These are phyloP conservation scores for Gymnopilus junonius DNA, from an alignment of 768 basidiomycete species.

Conservation along the genomic window DNA sequence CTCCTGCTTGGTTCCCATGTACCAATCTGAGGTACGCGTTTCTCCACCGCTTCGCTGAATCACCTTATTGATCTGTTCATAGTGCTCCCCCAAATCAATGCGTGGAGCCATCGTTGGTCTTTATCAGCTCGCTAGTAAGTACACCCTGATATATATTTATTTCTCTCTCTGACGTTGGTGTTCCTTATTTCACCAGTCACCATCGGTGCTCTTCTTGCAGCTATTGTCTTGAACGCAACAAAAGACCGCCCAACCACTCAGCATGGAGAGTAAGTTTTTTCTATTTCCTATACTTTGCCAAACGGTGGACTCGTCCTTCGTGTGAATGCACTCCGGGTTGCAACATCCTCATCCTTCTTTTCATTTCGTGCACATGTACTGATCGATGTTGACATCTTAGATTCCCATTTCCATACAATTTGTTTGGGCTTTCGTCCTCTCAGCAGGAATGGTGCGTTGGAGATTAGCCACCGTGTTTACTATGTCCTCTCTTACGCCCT, in stretches of 20 bases:
- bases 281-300: background rate
- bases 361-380: conserved; percentile 6
- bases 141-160: background rate
- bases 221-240: conserved; percentile 70
- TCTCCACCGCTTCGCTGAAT: background rate
- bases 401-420: conserved; percentile 81
- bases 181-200: conserved; percentile 42
- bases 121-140: conserved; percentile 63
- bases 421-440: conserved; percentile 75
- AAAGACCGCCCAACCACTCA: conserved; percentile 52
- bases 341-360: background rate
- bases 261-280: conserved; percentile 33
- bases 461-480: conserved; percentile 22
- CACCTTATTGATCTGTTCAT: background rate
- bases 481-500: background rate
- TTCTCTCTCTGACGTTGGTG: background rate
- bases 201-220: conserved; percentile 73
- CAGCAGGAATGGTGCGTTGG: conserved; percentile 64
- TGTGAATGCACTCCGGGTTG: background rate
- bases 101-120: conserved; percentile 71
- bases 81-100: conserved; percentile 69
- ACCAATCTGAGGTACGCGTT: conserved; percentile 39
- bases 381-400: conserved; percentile 17
- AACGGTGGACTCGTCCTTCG: background rate
- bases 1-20: conserved; percentile 60